phyloP scores from a whole-genome alignment of 352 stramenopile genomes.

The Globisporangium apiculatum region DNA sequence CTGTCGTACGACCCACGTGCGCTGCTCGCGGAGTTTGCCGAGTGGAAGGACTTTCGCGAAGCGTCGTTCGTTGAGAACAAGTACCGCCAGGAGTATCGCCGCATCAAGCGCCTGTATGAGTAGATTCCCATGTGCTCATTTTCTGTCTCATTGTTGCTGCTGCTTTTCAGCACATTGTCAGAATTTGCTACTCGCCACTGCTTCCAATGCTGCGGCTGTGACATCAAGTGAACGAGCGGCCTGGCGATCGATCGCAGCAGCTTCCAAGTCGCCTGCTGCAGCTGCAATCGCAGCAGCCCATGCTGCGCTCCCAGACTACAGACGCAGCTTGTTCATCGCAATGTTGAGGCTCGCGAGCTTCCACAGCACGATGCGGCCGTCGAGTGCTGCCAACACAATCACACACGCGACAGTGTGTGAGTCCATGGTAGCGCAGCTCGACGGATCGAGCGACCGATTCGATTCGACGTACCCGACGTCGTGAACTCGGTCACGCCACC shows the following conservation, averaged over 20 bases:
- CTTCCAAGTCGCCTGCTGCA: neutral
- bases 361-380: conserved; percentile 78
- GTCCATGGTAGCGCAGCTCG: too few species aligned
- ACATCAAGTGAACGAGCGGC: too few species aligned
- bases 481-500: conserved; percentile 71
- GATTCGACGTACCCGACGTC: conserved; percentile 52
- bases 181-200: too few species aligned
- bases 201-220: too few species aligned
- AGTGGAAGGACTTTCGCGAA: conserved; percentile 83
- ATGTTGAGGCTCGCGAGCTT: conserved; percentile 65
- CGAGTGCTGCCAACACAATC: conserved; percentile 37
- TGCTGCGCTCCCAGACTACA: conserved; percentile 29
- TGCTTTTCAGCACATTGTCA: neutral
- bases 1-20: conserved; percentile 81
- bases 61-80: conserved; percentile 87
- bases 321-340: conserved; percentile 71
- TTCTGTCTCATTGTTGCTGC: neutral
- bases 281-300: neutral
- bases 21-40: conserved; percentile 79
- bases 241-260: neutral
- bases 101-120: conserved; percentile 90
- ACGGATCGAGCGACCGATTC: neutral
- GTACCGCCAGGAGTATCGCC: conserved; percentile 85
- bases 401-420: neutral
- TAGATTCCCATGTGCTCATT: conserved; percentile 19